Evolutionary conservation across 805 yeast genomes (phyloP).

Genomic region (Barnettozyma populi): DNA sequence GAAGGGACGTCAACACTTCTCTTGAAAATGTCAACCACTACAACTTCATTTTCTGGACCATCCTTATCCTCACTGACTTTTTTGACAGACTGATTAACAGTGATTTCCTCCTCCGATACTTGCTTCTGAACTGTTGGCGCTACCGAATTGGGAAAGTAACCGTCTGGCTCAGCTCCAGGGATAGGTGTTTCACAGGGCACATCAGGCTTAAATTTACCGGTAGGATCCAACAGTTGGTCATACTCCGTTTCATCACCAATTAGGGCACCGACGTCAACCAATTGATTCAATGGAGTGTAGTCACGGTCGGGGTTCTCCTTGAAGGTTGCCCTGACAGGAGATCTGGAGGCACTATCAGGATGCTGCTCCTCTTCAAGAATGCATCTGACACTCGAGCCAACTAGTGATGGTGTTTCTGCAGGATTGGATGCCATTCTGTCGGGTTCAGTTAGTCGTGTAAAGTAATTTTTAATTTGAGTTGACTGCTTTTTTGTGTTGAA

Average conservation of each 20-base stretch:
- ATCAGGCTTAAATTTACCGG: slow-evolving; percentile 42
- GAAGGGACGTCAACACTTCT: slow-evolving; percentile 7
- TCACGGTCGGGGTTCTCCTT: slow-evolving; percentile 8
- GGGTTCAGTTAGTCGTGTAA: background rate
- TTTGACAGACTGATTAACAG: slow-evolving; percentile 10
- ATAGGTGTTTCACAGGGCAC: slow-evolving; percentile 14
- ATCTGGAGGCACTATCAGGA: slow-evolving; percentile 7
- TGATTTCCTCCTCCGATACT: background rate
- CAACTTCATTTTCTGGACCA: slow-evolving; percentile 17
- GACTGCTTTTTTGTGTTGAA: background rate
- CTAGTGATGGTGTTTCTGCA: slow-evolving; percentile 18
- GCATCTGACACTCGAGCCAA: slow-evolving; percentile 23
- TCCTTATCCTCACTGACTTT: slow-evolving; percentile 5
- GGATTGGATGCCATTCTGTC: background rate
- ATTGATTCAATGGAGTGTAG: slow-evolving; percentile 30
- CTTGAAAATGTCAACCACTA: slow-evolving; percentile 20
- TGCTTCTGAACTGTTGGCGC: background rate
- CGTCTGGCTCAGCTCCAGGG: slow-evolving; percentile 11
- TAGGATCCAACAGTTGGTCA: slow-evolving; percentile 45
- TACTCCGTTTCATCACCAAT: slow-evolving; percentile 51
- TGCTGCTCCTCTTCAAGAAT: slow-evolving; percentile 14
- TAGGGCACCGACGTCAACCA: slow-evolving; percentile 44
- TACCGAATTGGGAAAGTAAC: slow-evolving; percentile 3
- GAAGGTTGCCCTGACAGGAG: slow-evolving; percentile 15
- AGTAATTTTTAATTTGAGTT: background rate